Base-by-base conservation (phyloP, 2,329 filamentous ascomycete species). In the Scopulariopsis brevicaulis region DNA sequence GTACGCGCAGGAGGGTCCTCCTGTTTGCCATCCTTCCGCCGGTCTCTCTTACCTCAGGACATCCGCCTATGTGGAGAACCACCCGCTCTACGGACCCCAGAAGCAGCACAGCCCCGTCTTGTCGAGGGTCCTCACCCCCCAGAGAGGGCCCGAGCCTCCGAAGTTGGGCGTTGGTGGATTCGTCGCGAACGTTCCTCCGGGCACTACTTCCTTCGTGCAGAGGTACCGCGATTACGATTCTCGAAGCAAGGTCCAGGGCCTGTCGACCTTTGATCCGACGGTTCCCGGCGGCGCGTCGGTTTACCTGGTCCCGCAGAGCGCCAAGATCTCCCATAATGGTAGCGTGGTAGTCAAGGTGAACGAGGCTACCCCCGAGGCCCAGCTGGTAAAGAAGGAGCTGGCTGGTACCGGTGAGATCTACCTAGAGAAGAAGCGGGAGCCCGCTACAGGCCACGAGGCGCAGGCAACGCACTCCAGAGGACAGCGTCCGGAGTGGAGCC, bases 1-100 rank as follows among this genome's bases (percentile, higher is more conserved):
- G 1, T 84, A 82, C 61, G 74, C 77, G 12, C 71, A 72, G 54
- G 67, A 71, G 15, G 82, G 82, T 1, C 82, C 82, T n/a, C 83
- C 82, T 0, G 71, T 74, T 8, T 82, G 79, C 22, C 82, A 85
- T 62, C 83, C 83, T 4, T 85, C 82, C 15, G 83, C 79, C 35
- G 82, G 82, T 59, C 72, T 85, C 56, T 83, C 81, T 57, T 85
- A 85, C 68, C 71, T 85, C 59, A 78, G 82, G 56, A 82, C 81
- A 1, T 69, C 69, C 43, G 73, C 76, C 46, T 81, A 74, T 67
- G 69, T 81, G 63, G 77, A 82, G 59, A 85, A 85, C 67, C 81
- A 85, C 66, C 78, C 82, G 1, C 63, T 83, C 24, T 84, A 84
- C 64, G 82, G 82, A 1, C 82, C 83, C 11, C 82, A 84, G 65